phyloP scores from a whole-genome alignment of 176 grass and related monocot species.

The Carex kokanica region DNA sequence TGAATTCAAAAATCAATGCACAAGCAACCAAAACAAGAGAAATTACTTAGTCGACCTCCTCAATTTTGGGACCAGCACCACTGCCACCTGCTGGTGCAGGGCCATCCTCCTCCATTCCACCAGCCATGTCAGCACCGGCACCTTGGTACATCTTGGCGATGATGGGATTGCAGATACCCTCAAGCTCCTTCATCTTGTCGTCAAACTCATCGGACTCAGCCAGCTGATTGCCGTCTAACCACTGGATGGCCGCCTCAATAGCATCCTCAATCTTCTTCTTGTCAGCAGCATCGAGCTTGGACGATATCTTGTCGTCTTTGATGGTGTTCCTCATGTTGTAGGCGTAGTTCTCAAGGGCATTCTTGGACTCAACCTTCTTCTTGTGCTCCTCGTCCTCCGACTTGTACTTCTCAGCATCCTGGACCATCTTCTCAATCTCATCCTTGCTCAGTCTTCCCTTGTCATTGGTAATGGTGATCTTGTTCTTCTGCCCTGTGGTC shows the following conservation, averaged over 20 bases:
- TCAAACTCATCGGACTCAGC: conserved; percentile 64
- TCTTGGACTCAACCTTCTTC: conserved; percentile 71
- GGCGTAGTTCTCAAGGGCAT: conserved; percentile 61
- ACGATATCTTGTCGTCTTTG: conserved; percentile 70
- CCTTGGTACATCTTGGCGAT: conserved; percentile 79
- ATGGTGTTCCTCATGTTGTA: conserved; percentile 93
- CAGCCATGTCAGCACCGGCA: conserved; percentile 38
- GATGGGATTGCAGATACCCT: conserved; percentile 62
- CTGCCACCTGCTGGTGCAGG: conserved; percentile 14
- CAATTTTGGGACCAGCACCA: conserved; percentile 24
- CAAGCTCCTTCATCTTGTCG: conserved; percentile 70
- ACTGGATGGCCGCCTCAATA: conserved; percentile 51
- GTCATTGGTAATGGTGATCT: conserved; percentile 81
- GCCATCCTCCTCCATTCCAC: conserved; percentile 43
- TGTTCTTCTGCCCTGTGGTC: conserved; percentile 78
- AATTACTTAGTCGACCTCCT: conserved; percentile 25
- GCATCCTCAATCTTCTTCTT: conserved; percentile 87
- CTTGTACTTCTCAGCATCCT: conserved; percentile 74
- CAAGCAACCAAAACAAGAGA: not conserved
- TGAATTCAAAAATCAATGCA: not conserved
- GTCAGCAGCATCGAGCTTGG: conserved; percentile 39
- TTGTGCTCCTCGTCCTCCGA: conserved; percentile 70
- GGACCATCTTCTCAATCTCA: conserved; percentile 79
- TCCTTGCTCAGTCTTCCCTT: conserved; percentile 77
- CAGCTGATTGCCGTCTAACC: conserved; percentile 64